Evolutionary conservation across 1,284 basidiomycete species (phyloP).

Genomic region (Lentinula novae-zelandiae): DNA sequence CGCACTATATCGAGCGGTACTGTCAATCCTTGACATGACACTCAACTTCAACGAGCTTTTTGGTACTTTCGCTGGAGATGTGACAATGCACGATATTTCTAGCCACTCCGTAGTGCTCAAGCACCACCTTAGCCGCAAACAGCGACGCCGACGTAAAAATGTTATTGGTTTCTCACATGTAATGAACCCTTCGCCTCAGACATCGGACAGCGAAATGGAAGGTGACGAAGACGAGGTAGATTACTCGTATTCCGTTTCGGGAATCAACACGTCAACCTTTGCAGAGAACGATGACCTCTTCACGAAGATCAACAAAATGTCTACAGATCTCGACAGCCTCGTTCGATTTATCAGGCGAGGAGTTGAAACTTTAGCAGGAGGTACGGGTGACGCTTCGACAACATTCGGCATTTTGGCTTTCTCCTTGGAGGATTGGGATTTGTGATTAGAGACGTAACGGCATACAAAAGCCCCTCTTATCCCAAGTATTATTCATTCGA

Average conservation of each 20-base stretch:
- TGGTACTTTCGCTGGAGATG: slow-evolving; percentile 54
- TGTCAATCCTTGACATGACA: slow-evolving; percentile 71
- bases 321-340: slow-evolving; percentile 62
- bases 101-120: slow-evolving; percentile 47
- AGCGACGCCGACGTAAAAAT: slow-evolving; percentile 47
- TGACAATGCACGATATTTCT: slow-evolving; percentile 55
- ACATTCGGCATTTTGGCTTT: slow-evolving; percentile 75
- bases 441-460: slow-evolving; percentile 20
- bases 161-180: slow-evolving; percentile 58
- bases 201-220: slow-evolving; percentile 40
- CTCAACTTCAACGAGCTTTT: slow-evolving; percentile 66
- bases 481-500: background rate
- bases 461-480: too few species aligned
- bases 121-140: slow-evolving; percentile 60
- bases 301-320: slow-evolving; percentile 56
- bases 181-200: slow-evolving; percentile 28
- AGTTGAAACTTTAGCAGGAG: slow-evolving; percentile 59
- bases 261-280: slow-evolving; percentile 30
- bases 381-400: slow-evolving; percentile 48
- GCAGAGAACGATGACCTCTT: slow-evolving; percentile 44
- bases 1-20: slow-evolving; percentile 58
- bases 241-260: slow-evolving; percentile 41
- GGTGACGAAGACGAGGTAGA: slow-evolving; percentile 22
- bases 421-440: slow-evolving; percentile 78
- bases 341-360: slow-evolving; percentile 66